These are phyloP conservation scores for Arthrinium phaeospermum DNA, from an alignment of 2,329 filamentous ascomycete genomes.

Conservation along the genomic window DNA sequence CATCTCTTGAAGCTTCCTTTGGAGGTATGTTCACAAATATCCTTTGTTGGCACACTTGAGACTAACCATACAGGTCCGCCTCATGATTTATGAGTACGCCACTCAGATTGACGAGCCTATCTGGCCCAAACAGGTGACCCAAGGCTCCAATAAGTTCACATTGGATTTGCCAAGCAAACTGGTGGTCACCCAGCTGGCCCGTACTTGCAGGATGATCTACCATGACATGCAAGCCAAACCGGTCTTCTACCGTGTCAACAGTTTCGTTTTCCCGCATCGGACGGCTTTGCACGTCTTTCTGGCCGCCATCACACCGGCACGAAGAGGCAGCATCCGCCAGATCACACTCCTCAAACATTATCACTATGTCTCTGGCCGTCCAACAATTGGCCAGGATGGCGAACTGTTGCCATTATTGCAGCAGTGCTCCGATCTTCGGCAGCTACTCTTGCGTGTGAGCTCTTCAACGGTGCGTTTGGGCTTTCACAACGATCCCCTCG, in stretches of 20 bases:
- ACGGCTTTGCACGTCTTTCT: background rate
- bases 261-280: background rate
- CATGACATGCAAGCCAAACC: background rate
- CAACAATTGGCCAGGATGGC: too few relatives aligned
- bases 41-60: too few relatives aligned
- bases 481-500: too few relatives aligned
- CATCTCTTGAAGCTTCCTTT: background rate
- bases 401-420: background rate
- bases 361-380: too few relatives aligned
- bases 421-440: background rate
- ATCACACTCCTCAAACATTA: background rate
- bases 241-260: background rate
- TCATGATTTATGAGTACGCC: background rate
- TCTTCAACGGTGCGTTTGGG: too few relatives aligned
- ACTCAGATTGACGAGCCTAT: background rate
- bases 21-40: too few relatives aligned
- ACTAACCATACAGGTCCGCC: background rate
- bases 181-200: background rate
- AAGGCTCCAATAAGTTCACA: background rate
- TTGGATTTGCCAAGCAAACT: background rate
- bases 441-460: background rate
- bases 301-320: background rate
- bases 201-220: background rate
- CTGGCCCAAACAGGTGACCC: background rate
- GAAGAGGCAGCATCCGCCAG: background rate